Base-by-base conservation (phyloP, 2,329 filamentous ascomycete species). In the Fusarium sp. region DNA sequence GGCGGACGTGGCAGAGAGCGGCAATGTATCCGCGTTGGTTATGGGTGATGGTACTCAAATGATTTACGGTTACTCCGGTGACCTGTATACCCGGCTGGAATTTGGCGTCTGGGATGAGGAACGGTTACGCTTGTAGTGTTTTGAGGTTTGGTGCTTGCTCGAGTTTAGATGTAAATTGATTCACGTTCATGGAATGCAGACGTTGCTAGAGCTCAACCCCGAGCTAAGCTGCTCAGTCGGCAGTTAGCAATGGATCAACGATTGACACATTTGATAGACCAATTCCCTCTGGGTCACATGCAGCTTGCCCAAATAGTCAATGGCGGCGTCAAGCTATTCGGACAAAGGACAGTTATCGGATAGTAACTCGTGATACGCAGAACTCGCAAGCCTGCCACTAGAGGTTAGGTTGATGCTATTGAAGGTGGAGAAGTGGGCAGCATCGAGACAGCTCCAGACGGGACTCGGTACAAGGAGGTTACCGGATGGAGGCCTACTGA, bases 21-120 rank as follows among this genome's bases (percentile, higher is more conserved):
- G 37, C 22, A 34, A 42, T 16, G 57, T 27, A 64, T 67, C 57
- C 58, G 47, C 47, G 47, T 50, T 50, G 45, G 24, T 52, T 29
- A 52, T 52, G 47, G 47, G 47, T 68, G 65, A 66, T 66, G 66
- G 70, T 66, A 70, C 67, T 72, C 70, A 63, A 63, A 75, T 67
- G 75, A 78, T 67, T 76, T 74, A 75, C 64, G 76, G 72, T 69
- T 60, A 42, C 62, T 77, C 66, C 77, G 77, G 62, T 64, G 77
- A 71, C 71, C 72, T 77, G 75, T 77, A 78, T 78, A 73, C 73
- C 73, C 71, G 73, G 71, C 68, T 76, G 74, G 73, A 73, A 76
- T 76, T 77, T 72, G 79, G 79, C 80, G 80, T 79, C 74, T 73
- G 78, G 79, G 68, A 78, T 60, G 73, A 79, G 73, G 66, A 77